These are phyloP conservation scores for Rhynchosporium secalis DNA, from an alignment of 2,329 filamentous ascomycete genomes.

Conservation along the genomic window DNA sequence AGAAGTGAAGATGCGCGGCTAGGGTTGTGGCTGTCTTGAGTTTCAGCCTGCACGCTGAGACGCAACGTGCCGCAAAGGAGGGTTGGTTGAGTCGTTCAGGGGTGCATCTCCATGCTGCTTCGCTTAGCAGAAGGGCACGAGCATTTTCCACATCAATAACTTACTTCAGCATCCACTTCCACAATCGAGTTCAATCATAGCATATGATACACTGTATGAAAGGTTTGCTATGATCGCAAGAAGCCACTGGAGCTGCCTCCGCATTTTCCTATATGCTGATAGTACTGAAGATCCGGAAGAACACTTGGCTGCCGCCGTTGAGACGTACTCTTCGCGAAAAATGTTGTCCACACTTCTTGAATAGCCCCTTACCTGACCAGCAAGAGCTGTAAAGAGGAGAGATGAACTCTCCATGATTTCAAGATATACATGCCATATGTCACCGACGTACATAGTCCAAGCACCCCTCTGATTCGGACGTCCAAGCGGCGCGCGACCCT, in stretches of 20 bases:
- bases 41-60: constrained; percentile 11
- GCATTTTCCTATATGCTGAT: constrained; percentile 6
- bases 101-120: not conserved
- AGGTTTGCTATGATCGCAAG: constrained; percentile 9
- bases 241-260: not conserved
- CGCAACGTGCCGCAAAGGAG: constrained; percentile 2
- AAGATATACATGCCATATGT: not conserved
- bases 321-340: not conserved
- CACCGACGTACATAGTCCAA: constrained; percentile 5
- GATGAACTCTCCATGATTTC: not conserved
- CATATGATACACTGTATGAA: constrained; percentile 6
- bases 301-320: not conserved
- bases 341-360: not conserved
- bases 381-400: not conserved
- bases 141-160: not conserved
- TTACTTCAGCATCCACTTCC: not conserved
- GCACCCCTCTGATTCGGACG: constrained; percentile 7
- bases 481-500: constrained; percentile 10
- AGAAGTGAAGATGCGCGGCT: constrained; percentile 19
- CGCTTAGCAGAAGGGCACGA: constrained; percentile 14
- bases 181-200: not conserved
- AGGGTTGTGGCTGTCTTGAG: constrained; percentile 10
- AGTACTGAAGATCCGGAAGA: constrained; percentile 8
- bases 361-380: not conserved
- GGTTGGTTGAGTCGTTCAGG: not conserved